Evolutionary conservation across 495 filamentous ascomycete species (phyloP).

Genomic region (Penicillium subrubescens): DNA sequence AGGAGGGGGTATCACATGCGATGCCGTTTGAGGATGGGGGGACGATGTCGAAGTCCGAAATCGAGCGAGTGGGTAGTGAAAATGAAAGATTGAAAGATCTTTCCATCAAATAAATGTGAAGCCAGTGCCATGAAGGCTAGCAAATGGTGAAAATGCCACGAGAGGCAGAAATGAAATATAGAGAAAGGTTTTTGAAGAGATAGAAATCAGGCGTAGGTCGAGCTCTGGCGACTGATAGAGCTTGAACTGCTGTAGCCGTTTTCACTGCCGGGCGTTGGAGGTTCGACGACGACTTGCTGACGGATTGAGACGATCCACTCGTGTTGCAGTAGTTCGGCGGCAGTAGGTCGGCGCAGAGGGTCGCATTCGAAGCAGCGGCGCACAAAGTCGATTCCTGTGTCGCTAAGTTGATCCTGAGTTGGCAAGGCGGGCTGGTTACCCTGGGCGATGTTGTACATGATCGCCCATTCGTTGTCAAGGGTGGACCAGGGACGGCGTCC

Average conservation of each 20-base stretch:
- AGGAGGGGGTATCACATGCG: conserved; percentile 37
- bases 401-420: conserved; percentile 77
- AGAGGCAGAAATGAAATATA: neutral
- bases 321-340: conserved; percentile 89
- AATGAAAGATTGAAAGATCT: conserved; percentile 2
- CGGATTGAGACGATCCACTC: conserved; percentile 85
- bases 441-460: conserved; percentile 99
- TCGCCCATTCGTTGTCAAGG: conserved; percentile 98
- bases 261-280: conserved; percentile 50
- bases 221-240: conserved; percentile 39
- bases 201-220: conserved; percentile 30
- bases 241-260: conserved; percentile 34
- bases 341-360: conserved; percentile 74
- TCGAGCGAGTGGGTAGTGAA: conserved; percentile 23
- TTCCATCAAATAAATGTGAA: neutral
- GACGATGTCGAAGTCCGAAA: conserved; percentile 24
- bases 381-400: conserved; percentile 84
- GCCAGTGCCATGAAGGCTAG: neutral
- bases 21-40: conserved; percentile 23
- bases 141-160: neutral
- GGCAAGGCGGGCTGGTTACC: conserved; percentile 90
- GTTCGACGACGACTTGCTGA: conserved; percentile 59
- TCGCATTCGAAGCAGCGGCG: conserved; percentile 86
- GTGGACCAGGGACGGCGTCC: conserved; percentile 95
- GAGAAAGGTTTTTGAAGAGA: neutral